Base-by-base conservation (phyloP, 2,329 filamentous ascomycete genomes). In the Lachnellula subtilissima region DNA sequence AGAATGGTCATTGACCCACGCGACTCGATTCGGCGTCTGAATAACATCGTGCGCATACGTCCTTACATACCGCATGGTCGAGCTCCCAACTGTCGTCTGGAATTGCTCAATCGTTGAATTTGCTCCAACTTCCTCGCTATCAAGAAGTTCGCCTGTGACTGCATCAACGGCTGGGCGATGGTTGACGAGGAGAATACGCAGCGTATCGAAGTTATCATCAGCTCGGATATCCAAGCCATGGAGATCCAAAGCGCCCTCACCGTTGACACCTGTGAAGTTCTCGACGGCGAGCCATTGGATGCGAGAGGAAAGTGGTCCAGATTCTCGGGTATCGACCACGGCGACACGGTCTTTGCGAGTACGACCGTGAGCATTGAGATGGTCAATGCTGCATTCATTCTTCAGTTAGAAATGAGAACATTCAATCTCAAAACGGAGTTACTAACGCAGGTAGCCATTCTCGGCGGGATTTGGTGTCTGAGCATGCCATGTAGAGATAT, bases 61-160 rank as follows among this genome's bases (percentile, higher is more conserved):
- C 40, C 67, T 66, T 9, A 72, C 61, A 56, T 73, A 67, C 22
- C 58, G 57, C 63, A 73, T 67, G 1, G 40, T 62, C 2, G 59
- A 47, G 9, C 65, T 65, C 4, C 61, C 61, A 6, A 58, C 48
- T 17, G 60, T 58, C 3, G 69, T 65, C 17, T 68, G 60, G 50
- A 74, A 74, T 0, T 70, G 58, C 43, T 74, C 72, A 40, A 74
- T 63, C 0, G 72, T 74, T 9, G 71, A 67, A 53, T 74, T 74
- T 7, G 66, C 69, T 5, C 72, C 72, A 12, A 68, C 42, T 9
- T 60, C 54, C 4, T 45, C 46, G 17, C 70, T 61, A 60, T 73
- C 67, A 2, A 72, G 63, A 8, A 64, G 32, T 14, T 64, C 60
- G 15, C 71, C 70, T 2, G 67, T 71, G 8, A 53, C 43, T n/a